A percentile compares a stretch with the other conserved stretches of the same genome.
These are phyloP conservation scores for Neonectria punicea DNA, from an alignment of 2,329 filamentous ascomycete species.

Conservation along the genomic window DNA sequence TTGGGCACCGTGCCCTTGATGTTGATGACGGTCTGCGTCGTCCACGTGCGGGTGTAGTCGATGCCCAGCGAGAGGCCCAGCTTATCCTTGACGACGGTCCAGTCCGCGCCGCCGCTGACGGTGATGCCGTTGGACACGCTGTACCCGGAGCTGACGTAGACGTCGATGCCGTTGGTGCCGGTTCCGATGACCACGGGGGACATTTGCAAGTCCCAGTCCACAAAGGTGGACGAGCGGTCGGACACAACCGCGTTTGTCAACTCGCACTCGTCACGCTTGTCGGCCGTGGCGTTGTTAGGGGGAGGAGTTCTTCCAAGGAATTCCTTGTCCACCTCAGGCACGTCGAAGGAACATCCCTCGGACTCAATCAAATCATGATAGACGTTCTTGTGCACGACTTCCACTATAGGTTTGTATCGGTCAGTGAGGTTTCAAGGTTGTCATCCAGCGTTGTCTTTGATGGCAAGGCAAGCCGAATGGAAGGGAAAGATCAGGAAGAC, in stretches of 20 bases:
- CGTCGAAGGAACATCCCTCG: background rate
- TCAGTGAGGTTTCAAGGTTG: background rate
- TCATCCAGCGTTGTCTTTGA: background rate
- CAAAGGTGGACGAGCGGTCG: constrained; percentile 15
- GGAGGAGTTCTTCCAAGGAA: background rate
- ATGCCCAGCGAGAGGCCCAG: constrained; percentile 9
- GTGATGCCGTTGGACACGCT: constrained; percentile 21
- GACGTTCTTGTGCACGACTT: constrained; percentile 7
- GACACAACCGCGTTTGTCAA: constrained; percentile 14
- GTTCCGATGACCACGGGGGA: constrained; percentile 20
- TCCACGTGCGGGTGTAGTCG: constrained; percentile 23
- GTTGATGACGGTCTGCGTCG: constrained; percentile 16
- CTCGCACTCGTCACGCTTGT: background rate
- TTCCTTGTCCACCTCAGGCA: background rate
- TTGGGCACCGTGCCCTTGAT: constrained; percentile 20
- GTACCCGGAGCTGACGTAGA: constrained; percentile 20
- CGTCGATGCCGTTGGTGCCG: constrained; percentile 20
- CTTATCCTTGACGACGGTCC: constrained; percentile 15
- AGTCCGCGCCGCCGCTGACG: constrained; percentile 13
- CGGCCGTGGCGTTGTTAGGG: background rate
- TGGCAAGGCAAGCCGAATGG: background rate
- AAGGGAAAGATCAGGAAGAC: background rate
- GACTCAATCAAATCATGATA: background rate
- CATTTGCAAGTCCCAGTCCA: constrained; percentile 28
- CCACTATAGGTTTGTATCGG: background rate